Evolutionary conservation across 1,284 basidiomycete genomes (phyloP).

Genomic region (Trichosporon sp.): DNA sequence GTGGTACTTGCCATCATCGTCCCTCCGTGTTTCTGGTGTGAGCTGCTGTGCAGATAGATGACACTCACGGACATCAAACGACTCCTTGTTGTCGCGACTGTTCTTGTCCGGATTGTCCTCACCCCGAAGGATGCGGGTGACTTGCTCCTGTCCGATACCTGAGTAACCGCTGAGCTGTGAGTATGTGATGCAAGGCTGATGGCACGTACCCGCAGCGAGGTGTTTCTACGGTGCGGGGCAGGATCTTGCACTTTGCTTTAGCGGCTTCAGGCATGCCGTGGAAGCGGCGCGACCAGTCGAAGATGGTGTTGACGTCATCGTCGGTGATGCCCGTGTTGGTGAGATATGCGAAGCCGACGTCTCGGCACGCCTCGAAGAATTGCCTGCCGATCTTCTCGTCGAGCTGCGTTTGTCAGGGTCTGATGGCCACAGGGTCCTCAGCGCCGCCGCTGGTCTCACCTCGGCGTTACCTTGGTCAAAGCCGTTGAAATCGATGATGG

Average conservation of each 20-base stretch:
- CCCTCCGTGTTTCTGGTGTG: conserved; percentile 34
- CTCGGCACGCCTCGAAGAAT: conserved; percentile 30
- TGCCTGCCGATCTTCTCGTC: conserved; percentile 22
- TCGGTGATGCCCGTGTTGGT: conserved; percentile 51
- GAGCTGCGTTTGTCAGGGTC: conserved; percentile 8
- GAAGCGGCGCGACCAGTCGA: conserved; percentile 54
- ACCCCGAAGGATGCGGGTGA: conserved; percentile 35
- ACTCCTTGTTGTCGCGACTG: conserved; percentile 58
- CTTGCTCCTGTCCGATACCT: conserved; percentile 41
- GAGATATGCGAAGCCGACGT: conserved; percentile 53
- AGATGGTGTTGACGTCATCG: conserved; percentile 56
- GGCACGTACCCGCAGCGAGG: conserved; percentile 11
- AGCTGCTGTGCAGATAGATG: neutral
- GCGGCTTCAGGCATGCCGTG: neutral
- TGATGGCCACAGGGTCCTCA: too few relatives aligned
- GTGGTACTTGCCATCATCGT: conserved; percentile 20
- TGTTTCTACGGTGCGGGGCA: neutral
- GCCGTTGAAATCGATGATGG: conserved; percentile 32
- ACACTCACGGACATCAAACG: conserved; percentile 55
- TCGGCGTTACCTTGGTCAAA: conserved; percentile 28
- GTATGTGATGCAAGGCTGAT: conserved; percentile 17
- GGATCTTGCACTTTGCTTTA: neutral
- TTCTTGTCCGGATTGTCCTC: conserved; percentile 45
- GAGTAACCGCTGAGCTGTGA: conserved; percentile 54
- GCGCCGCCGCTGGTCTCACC: too few relatives aligned